phyloP scores from a whole-genome alignment of 1,139 yeast species.

The Magnusiomyces paraingens region DNA sequence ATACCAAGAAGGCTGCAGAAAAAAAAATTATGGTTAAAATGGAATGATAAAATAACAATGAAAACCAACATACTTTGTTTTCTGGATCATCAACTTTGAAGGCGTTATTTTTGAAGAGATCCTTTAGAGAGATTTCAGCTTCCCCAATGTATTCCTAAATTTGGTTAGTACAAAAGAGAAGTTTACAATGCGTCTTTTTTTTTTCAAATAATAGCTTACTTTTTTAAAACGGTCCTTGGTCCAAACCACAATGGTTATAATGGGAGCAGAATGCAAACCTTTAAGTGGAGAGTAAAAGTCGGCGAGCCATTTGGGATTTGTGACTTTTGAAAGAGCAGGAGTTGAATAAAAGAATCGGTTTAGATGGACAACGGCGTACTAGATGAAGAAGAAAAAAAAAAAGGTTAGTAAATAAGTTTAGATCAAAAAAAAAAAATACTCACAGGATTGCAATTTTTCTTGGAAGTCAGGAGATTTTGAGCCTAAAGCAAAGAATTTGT shows the following conservation, averaged over 20 bases:
- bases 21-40: not conserved
- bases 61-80: constrained; percentile 15
- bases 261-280: constrained; percentile 23
- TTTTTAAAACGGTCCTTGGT: constrained; percentile 31
- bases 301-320: constrained; percentile 36
- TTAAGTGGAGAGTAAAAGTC: constrained; percentile 27
- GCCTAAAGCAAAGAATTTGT: not conserved
- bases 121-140: constrained; percentile 37
- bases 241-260: constrained; percentile 35
- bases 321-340: constrained; percentile 16
- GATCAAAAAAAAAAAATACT: not conserved
- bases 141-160: constrained; percentile 49
- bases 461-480: not conserved
- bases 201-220: constrained; percentile 8
- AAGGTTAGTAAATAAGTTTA: not conserved
- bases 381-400: not conserved
- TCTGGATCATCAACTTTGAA: constrained; percentile 20
- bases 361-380: constrained; percentile 13
- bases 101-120: constrained; percentile 27
- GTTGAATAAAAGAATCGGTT: constrained; percentile 9
- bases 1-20: constrained; percentile 1
- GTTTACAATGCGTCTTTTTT: not conserved
- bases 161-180: not conserved
- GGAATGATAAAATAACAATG: not conserved
- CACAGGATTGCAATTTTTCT: constrained; percentile 4